These are phyloP conservation scores for Flaveria sonorensis DNA, from an alignment of 129 eudicot genomes.

Conservation along the genomic window DNA sequence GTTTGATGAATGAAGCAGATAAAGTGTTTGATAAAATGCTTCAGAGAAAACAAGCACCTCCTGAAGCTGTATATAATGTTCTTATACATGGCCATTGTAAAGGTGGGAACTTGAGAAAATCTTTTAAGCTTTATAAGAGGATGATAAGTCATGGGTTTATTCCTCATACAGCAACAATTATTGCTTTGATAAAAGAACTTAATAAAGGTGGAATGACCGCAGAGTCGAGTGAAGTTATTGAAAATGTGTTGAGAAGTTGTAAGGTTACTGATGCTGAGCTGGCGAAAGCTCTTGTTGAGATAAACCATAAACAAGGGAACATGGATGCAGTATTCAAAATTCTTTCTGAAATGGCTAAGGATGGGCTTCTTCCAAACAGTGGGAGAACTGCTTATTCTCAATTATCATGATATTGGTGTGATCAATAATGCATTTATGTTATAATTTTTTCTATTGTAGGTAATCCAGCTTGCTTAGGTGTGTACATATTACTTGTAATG, in stretches of 20 bases:
- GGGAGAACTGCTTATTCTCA: slow-evolving; percentile 54
- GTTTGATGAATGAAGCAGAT: slow-evolving; percentile 92
- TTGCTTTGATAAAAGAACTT: slow-evolving; percentile 74
- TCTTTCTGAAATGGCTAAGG: slow-evolving; percentile 87
- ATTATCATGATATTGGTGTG: slow-evolving; percentile 25
- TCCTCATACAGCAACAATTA: slow-evolving; percentile 80
- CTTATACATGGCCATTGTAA: slow-evolving; percentile 87
- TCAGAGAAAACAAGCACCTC: slow-evolving; percentile 44
- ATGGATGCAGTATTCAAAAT: slow-evolving; percentile 71
- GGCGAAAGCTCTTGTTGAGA: slow-evolving; percentile 81
- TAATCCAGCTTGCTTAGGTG: slow-evolving; percentile 8
- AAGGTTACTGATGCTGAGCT: slow-evolving; percentile 71
- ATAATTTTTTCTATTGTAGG: neutral
- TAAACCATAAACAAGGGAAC: slow-evolving; percentile 86
- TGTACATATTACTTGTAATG: slow-evolving; percentile 30
- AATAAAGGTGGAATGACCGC: slow-evolving; percentile 53
- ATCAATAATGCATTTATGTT: neutral
- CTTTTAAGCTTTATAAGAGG: slow-evolving; percentile 64
- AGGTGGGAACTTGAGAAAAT: slow-evolving; percentile 70
- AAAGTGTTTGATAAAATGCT: slow-evolving; percentile 69
- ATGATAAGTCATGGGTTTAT: slow-evolving; percentile 61
- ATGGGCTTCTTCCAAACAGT: slow-evolving; percentile 90
- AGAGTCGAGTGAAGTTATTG: slow-evolving; percentile 63
- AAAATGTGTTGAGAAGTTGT: slow-evolving; percentile 69
- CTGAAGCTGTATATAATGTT: slow-evolving; percentile 67